These are phyloP conservation scores for Backusella morwellensis DNA, from an alignment of 192 early-diverging fungal genomes.

Conservation along the genomic window DNA sequence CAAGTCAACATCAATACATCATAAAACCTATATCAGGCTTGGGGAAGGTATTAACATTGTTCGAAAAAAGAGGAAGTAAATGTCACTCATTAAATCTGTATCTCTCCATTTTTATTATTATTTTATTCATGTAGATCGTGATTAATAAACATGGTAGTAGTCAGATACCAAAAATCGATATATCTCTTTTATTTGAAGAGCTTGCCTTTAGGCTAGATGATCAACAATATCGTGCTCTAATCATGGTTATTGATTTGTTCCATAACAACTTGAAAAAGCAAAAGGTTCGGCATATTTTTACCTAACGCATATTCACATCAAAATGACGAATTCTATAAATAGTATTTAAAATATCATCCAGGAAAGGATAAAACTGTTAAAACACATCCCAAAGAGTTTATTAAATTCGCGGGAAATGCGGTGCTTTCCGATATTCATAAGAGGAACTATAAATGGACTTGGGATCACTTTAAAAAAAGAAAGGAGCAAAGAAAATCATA, in stretches of 20 bases:
- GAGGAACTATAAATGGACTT: slow-evolving; percentile 66
- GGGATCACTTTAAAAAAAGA: slow-evolving; percentile 67
- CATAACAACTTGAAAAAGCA: slow-evolving; percentile 29
- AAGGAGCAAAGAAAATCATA: slow-evolving; percentile 67
- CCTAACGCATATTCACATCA: not conserved
- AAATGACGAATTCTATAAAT: not conserved
- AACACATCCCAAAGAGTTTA: slow-evolving; percentile 70
- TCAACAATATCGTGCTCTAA: slow-evolving; percentile 65
- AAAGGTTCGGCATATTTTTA: slow-evolving; percentile 13
- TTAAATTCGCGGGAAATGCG: slow-evolving; percentile 60
- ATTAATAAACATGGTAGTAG: slow-evolving; percentile 15
- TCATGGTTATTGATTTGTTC: slow-evolving; percentile 53
- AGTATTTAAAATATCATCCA: slow-evolving; percentile 73
- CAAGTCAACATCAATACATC: slow-evolving; percentile 59
- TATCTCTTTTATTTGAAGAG: slow-evolving; percentile 71
- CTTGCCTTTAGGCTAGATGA: slow-evolving; percentile 75
- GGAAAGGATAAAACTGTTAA: slow-evolving; percentile 62
- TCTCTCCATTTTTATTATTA: not conserved
- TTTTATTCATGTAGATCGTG: slow-evolving; percentile 9
- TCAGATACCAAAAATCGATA: slow-evolving; percentile 39
- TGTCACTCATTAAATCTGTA: slow-evolving; percentile 38
- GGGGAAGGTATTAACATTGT: slow-evolving; percentile 49
- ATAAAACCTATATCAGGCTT: slow-evolving; percentile 75
- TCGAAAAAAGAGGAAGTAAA: not conserved
- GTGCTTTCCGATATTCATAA: slow-evolving; percentile 77